Conservation (phyloP, 805 yeast species). For the Saccharomycopsis microspora region DNA sequence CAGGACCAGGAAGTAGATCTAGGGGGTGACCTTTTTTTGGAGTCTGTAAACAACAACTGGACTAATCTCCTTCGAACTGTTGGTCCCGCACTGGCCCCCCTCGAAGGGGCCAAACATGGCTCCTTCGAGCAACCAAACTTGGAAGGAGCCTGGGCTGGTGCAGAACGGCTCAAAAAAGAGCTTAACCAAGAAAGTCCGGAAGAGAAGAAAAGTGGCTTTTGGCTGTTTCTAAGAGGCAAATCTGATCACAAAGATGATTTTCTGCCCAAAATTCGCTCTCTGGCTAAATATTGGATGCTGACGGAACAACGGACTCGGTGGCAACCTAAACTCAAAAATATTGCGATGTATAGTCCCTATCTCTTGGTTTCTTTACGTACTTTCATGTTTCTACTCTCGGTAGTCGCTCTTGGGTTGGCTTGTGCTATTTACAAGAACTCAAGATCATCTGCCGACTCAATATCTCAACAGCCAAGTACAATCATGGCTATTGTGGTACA, state of each 20-base stretch:
- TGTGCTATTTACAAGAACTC: slow-evolving; percentile 34
- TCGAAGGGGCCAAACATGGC: not conserved
- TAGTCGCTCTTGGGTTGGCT: slow-evolving; percentile 66
- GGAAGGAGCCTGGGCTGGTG: slow-evolving; percentile 62
- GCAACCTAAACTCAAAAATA: slow-evolving; percentile 46
- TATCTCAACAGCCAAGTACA: slow-evolving; percentile 73
- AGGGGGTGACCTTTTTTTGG: slow-evolving; percentile 23
- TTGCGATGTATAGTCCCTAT: slow-evolving; percentile 65
- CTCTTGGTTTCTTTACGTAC: slow-evolving; percentile 69
- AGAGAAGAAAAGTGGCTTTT: too few species aligned
- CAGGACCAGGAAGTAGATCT: not conserved
- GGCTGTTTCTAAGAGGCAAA: not conserved
- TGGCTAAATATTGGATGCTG: slow-evolving; percentile 62
- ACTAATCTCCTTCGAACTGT: slow-evolving; percentile 36
- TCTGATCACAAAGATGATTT: slow-evolving; percentile 18
- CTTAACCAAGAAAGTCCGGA: slow-evolving; percentile 19
- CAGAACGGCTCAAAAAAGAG: slow-evolving; percentile 43
- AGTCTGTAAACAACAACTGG: slow-evolving; percentile 37
- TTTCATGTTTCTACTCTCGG: slow-evolving; percentile 44
- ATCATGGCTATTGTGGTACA: slow-evolving; percentile 88
- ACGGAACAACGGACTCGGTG: slow-evolving; percentile 49
- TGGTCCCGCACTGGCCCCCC: slow-evolving; percentile 29
- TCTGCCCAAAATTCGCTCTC: slow-evolving; percentile 33
- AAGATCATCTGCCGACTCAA: slow-evolving; percentile 9
- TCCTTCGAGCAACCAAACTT: slow-evolving; percentile 26